These are phyloP conservation scores for Geranium brycei DNA, from an alignment of 345 rosid genomes.

Conservation along the genomic window DNA sequence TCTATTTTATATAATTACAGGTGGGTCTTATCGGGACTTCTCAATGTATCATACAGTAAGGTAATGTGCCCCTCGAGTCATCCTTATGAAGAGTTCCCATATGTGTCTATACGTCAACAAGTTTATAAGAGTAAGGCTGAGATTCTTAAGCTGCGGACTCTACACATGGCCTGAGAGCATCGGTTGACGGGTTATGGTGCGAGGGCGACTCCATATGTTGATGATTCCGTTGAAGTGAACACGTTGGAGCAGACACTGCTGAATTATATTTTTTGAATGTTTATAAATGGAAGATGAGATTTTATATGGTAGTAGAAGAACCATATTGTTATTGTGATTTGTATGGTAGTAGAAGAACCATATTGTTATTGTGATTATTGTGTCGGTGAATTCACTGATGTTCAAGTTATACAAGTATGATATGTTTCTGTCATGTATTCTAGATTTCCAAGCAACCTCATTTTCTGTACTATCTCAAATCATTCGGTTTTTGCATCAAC, in stretches of 20 bases:
- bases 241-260: too few relatives aligned
- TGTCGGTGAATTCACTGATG: too few relatives aligned
- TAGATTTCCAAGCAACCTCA: too few relatives aligned
- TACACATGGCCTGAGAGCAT: conserved; percentile 83
- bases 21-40: too few relatives aligned
- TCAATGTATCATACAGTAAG: too few relatives aligned
- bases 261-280: neutral
- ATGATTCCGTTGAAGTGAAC: conserved; percentile 49
- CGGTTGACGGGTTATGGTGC: conserved; percentile 89
- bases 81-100: conserved; percentile 92
- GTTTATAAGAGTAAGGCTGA: conserved; percentile 93
- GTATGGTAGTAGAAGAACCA: neutral
- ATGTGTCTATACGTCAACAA: conserved; percentile 92
- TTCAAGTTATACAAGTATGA: too few relatives aligned
- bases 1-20: too few relatives aligned
- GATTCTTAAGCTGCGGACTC: conserved; percentile 86
- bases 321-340: neutral
- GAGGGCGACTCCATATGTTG: conserved; percentile 79
- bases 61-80: conserved; percentile 93
- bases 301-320: neutral
- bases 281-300: neutral
- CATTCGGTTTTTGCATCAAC: too few relatives aligned
- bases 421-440: too few relatives aligned
- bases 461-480: too few relatives aligned
- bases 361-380: too few relatives aligned